phyloP scores from a whole-genome alignment of 306 rosid genomes.

The Fragaria ananassa region DNA sequence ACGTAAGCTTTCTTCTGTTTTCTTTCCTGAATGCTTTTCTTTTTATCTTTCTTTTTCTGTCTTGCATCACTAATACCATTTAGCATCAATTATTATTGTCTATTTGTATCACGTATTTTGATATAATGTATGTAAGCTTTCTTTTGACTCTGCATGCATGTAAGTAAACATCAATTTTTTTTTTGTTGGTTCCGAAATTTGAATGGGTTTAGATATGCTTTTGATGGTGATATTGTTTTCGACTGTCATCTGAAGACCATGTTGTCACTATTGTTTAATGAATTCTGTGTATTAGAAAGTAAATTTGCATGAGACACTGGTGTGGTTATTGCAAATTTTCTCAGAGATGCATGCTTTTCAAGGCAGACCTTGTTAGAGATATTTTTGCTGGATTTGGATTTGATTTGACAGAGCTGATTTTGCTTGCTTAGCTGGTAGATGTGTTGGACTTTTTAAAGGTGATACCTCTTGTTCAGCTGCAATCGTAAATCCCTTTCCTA shows the following conservation, averaged over 20 bases:
- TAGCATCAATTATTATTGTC: background rate
- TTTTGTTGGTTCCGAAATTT: background rate
- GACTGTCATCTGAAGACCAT: background rate
- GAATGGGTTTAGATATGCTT: background rate
- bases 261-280: background rate
- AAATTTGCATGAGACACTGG: background rate
- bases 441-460: background rate
- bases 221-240: background rate
- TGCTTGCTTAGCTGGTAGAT: background rate
- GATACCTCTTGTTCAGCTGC: background rate
- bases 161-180: background rate
- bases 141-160: background rate
- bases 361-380: background rate
- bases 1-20: conserved; percentile 37
- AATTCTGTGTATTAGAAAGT: background rate
- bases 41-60: background rate
- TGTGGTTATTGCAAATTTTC: background rate
- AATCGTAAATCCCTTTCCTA: background rate
- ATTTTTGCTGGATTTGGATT: background rate
- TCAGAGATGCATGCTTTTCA: conserved; percentile 1
- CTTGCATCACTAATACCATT: background rate
- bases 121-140: background rate
- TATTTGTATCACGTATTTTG: background rate
- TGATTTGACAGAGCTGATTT: background rate
- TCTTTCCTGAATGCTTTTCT: background rate